Evolutionary conservation across 2,329 filamentous ascomycete genomes (phyloP), one percentile per base, ranked within the genome.

Genomic region (Diaporthe caulivora): DNA sequence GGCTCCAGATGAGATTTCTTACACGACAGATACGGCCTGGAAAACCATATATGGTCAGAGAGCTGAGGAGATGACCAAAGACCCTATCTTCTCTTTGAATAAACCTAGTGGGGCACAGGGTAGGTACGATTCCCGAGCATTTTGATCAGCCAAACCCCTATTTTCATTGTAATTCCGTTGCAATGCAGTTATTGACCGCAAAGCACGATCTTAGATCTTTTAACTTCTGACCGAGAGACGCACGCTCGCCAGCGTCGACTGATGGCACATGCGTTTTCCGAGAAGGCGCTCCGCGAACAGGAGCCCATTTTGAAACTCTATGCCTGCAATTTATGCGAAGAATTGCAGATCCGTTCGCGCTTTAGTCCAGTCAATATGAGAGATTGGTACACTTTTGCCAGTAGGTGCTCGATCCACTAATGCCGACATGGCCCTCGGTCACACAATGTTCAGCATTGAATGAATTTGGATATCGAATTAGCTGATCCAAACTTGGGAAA

Each of bases 21-120:
- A 62, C 10, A 62, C 58, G 17, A 44, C 58, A 47, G 58, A 47
- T 1, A 62, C 58, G 17, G 58, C 58, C 21, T 62, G 58, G 58
- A 62, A 18, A 62, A n/a, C 24, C 18, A 62, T 62, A 15, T 62
- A 62, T n/a, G 58, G 58, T 11, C 58, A 62, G 24, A 62, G 58
- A n/a, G 13, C 24, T 18, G 26, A 29, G 4, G 58, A 62, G 15
- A 62, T 62, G 40, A 10, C 24, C 4, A 62, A 62, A 47, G 58
- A 62, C 11, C 37, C 58, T 2, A 1, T 62, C 42, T 62, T 62
- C 24, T 62, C 58, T 5, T n/a, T 62, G 40, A 62, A 26, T 17
- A 62, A 62, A 47, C 58, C 58, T 1, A 62, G 24, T 29, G 58
- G 58, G 4, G 58, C 58, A 15, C 40, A 62, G 18, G 58, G 58